A percentile compares a stretch with the other conserved stretches of the same genome.
Evolutionary conservation across 495 filamentous ascomycete species (phyloP).

Genomic region (Parathielavia hyrcaniae): DNA sequence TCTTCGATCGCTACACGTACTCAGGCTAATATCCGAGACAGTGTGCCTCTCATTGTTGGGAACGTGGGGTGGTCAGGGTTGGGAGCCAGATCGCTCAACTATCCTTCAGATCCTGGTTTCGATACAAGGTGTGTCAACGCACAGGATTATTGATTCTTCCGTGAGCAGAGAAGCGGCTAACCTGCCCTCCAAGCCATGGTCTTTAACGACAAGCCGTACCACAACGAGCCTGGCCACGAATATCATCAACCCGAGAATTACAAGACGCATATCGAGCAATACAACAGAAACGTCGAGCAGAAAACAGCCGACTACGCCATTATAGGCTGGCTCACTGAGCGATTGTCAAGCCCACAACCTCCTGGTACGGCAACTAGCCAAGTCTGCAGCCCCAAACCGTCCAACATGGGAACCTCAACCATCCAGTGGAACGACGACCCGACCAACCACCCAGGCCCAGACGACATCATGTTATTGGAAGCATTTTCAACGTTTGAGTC

Average conservation of each 20-base stretch:
- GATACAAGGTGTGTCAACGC: slow-evolving; percentile 41
- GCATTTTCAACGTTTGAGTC: too few relatives aligned
- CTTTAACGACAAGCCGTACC: slow-evolving; percentile 50
- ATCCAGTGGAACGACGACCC: too few relatives aligned
- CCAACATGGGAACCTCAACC: not conserved
- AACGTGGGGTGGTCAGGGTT: slow-evolving; percentile 51
- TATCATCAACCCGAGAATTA: slow-evolving; percentile 9
- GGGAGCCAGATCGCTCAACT: slow-evolving; percentile 49
- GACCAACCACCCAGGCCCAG: too few relatives aligned
- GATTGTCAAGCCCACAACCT: not conserved
- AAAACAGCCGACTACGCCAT: slow-evolving; percentile 45
- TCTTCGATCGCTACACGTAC: not conserved
- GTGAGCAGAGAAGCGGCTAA: not conserved
- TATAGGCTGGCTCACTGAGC: slow-evolving; percentile 41
- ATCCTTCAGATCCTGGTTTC: slow-evolving; percentile 55
- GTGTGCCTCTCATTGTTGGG: slow-evolving; percentile 56
- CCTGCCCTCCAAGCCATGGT: slow-evolving; percentile 43
- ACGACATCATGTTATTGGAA: too few relatives aligned
- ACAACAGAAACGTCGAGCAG: slow-evolving; percentile 36
- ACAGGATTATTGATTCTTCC: too few relatives aligned
- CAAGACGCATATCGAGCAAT: slow-evolving; percentile 13
- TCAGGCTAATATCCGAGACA: slow-evolving; percentile 7
- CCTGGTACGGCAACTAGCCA: not conserved
- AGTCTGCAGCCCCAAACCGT: not conserved
- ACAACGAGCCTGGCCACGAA: slow-evolving; percentile 53